phyloP scores from a whole-genome alignment of 2,329 filamentous ascomycete genomes.

The Xylariaceae sp. region DNA sequence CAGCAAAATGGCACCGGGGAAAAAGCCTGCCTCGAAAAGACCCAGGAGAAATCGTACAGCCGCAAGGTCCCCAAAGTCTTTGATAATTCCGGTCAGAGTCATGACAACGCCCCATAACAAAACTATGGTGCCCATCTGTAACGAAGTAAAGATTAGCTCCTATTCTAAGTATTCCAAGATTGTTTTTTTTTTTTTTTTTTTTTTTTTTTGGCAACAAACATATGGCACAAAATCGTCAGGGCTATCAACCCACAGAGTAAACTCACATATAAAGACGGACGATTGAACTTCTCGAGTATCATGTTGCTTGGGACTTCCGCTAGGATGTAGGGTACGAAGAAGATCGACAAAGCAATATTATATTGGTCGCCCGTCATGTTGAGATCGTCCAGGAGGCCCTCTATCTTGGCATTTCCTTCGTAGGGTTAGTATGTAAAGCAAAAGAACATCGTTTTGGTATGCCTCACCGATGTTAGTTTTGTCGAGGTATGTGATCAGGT shows the following conservation, averaged over 20 bases:
- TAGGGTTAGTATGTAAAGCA: background rate
- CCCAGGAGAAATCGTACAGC: slow-evolving; percentile 36
- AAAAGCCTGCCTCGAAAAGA: slow-evolving; percentile 32
- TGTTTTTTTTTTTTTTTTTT: too few species aligned
- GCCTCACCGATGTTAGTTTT: slow-evolving; percentile 18
- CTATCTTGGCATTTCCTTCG: slow-evolving; percentile 26
- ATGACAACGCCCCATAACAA: slow-evolving; percentile 33
- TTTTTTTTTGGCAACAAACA: too few species aligned
- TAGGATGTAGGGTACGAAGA: slow-evolving; percentile 26
- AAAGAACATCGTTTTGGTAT: background rate
- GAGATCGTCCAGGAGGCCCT: slow-evolving; percentile 14
- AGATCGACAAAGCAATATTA: slow-evolving; percentile 23
- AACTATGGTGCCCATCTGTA: background rate
- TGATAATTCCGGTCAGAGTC: slow-evolving; percentile 31
- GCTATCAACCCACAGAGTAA: too few species aligned
- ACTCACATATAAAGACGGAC: slow-evolving; percentile 40
- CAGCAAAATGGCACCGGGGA: slow-evolving; percentile 30
- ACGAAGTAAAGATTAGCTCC: background rate
- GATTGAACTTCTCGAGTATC: slow-evolving; percentile 33
- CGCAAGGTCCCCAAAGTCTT: slow-evolving; percentile 36
- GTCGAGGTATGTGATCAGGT: slow-evolving; percentile 28
- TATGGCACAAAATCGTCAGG: too few species aligned
- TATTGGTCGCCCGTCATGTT: slow-evolving; percentile 30
- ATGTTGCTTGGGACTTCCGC: slow-evolving; percentile 36
- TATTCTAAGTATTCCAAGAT: too few species aligned